Conservation (phyloP, 108 stramenopile species). For the Tribonema minus region DNA sequence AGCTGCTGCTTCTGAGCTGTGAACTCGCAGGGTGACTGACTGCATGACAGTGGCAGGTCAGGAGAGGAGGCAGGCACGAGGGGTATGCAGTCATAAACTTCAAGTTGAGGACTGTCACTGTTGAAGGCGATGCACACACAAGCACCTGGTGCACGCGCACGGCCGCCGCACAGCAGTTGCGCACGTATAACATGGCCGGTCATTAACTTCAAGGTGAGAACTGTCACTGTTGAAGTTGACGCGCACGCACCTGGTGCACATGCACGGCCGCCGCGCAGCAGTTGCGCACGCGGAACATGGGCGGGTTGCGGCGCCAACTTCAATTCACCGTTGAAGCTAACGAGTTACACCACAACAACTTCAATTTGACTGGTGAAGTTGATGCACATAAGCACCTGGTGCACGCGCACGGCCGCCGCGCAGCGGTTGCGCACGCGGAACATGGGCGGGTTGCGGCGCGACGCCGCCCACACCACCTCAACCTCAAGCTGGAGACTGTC, state of each 20-base stretch:
- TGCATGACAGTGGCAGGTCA: neutral
- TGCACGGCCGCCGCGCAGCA: neutral
- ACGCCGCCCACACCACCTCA: conserved; percentile 31
- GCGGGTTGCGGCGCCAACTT: neutral
- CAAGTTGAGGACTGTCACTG: neutral
- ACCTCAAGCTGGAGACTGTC: too few species aligned
- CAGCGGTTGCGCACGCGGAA: conserved; percentile 17
- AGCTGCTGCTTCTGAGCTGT: neutral
- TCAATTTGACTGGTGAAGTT: neutral
- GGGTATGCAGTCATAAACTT: neutral
- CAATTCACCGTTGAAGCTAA: neutral
- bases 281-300: neutral
- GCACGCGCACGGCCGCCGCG: neutral
- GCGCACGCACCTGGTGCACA: conserved; percentile 28
- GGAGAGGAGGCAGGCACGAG: neutral
- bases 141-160: conserved; percentile 17
- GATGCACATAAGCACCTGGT: conserved; percentile 3
- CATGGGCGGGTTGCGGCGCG: neutral
- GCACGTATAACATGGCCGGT: conserved; percentile 8
- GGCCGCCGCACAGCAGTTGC: conserved; percentile 7
- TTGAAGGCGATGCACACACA: neutral
- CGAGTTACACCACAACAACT: neutral
- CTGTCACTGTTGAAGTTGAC: too few species aligned
- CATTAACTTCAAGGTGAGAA: conserved; percentile 18
- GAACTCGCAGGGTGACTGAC: conserved; percentile 2